A percentile compares a stretch with the other conserved stretches of the same genome.
Evolutionary conservation across 208 protist genomes (phyloP).

Genomic region (Trichomonas vaginalis): DNA sequence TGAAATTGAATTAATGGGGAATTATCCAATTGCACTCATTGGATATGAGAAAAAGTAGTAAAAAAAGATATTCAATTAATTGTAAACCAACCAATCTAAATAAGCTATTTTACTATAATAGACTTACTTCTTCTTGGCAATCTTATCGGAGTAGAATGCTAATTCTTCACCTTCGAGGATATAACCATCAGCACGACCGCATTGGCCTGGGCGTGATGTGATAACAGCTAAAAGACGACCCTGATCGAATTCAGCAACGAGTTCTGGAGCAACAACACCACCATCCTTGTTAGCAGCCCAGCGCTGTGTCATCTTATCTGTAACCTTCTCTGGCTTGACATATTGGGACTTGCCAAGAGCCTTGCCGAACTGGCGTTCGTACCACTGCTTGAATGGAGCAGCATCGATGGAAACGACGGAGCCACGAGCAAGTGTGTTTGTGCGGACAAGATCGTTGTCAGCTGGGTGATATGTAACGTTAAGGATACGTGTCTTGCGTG

Average conservation of each 20-base stretch:
- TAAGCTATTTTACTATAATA: too few relatives aligned
- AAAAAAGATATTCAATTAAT: too few relatives aligned
- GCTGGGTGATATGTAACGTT: not conserved
- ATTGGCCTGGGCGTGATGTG: constrained; percentile 14
- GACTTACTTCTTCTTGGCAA: constrained; percentile 6
- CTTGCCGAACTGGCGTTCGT: not conserved
- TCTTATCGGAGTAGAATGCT: not conserved
- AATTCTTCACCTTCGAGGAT: constrained; percentile 20
- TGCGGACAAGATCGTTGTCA: constrained; percentile 3
- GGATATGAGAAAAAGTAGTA: too few relatives aligned
- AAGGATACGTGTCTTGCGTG: constrained; percentile 13
- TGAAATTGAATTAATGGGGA: too few relatives aligned
- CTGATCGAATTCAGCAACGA: not conserved
- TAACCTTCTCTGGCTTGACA: not conserved
- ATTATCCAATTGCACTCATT: too few relatives aligned
- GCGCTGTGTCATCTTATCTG: not conserved
- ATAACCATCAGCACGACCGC: constrained; percentile 12
- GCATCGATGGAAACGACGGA: constrained; percentile 12
- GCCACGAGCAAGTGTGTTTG: not conserved
- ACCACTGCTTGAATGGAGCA: constrained; percentile 8
- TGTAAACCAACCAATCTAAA: too few relatives aligned
- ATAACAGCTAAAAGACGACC: not conserved
- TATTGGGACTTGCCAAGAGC: not conserved
- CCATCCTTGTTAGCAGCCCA: not conserved
- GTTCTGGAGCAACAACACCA: not conserved